Base-by-base conservation (phyloP, 192 early-diverging fungal species). In the Mortierella claussenii region DNA sequence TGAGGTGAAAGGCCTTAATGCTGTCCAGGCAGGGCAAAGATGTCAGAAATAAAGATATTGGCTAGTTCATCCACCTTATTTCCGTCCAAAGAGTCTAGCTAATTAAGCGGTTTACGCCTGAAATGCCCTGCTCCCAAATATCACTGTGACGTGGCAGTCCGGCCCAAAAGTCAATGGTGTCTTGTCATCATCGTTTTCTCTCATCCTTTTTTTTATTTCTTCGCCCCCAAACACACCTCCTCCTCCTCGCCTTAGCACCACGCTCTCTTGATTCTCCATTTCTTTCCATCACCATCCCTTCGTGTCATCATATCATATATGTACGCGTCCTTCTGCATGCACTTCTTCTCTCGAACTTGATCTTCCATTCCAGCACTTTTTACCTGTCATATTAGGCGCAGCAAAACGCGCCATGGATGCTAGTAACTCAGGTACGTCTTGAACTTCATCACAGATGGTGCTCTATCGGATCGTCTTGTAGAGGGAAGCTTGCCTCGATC, bases 331-430 rank as follows among this genome's bases (percentile, higher is more conserved):
- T n/a, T n/a, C n/a, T n/a, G n/a, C n/a, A 49, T 49, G 21, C 48
- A 24, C 27, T 32, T 33, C 30, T 30, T 53, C 3, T 24, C 20
- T n/a, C 30, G 1, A 21, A 30, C 50, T 32, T 31, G 13, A 53
- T 30, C 28, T 9, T 13, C 27, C 18, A 4, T 5, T 53, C 50
- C 6, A 28, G 3, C 6, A n/a, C n/a, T n/a, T n/a, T n/a, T n/a
- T 28, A 53, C 28, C 31, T 12, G 18, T 13, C 10, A 17, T 27
- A 53, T 51, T 28, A 20, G 24, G 24, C 27, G 24, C 20, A 51
- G 13, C 24, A 51, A 2, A 23, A 30, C 45, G 47, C 47, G 15
- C 54, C 33, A 68, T 68, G 65, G 65, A 68, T 51, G n/a, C 46
- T n/a, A 58, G 43, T 36, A 56, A 15, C 32, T 18, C 54, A 49